phyloP scores from a whole-genome alignment of 441 rosid species.

The Sinapis alba region DNA sequence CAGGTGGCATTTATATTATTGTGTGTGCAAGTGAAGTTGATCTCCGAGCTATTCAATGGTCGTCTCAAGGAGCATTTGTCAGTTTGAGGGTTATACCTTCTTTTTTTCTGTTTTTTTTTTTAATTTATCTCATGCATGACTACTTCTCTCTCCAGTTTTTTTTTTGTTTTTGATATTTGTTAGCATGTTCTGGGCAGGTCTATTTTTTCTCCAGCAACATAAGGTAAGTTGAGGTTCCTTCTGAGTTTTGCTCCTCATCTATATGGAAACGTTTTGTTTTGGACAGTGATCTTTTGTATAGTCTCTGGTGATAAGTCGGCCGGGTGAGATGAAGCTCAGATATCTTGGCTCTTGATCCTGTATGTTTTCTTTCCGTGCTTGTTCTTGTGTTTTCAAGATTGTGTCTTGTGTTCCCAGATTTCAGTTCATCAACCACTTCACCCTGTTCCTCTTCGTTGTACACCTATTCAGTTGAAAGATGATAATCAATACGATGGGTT shows the following conservation, averaged over 20 bases:
- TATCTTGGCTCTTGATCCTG: not conserved
- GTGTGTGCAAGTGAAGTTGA: not conserved
- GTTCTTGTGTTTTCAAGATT: not conserved
- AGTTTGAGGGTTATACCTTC: not conserved
- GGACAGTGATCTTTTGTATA: not conserved
- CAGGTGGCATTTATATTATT: not conserved
- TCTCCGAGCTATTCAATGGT: not conserved
- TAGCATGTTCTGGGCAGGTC: not conserved
- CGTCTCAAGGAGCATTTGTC: not conserved
- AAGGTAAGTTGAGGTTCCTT: not conserved
- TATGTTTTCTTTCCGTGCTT: not conserved
- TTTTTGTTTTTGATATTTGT: not conserved
- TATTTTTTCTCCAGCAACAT: not conserved
- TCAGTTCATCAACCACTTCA: not conserved
- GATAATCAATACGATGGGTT: not conserved
- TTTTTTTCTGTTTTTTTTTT: not conserved
- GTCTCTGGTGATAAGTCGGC: not conserved
- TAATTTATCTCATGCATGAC: not conserved
- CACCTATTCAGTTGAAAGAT: not conserved
- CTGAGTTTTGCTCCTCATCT: not conserved
- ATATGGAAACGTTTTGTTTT: constrained; percentile 1
- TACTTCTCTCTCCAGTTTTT: not conserved
- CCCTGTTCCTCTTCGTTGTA: not conserved
- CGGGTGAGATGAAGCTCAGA: not conserved
- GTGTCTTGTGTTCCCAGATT: not conserved